These are phyloP conservation scores for Ophiostoma ulmi DNA, from an alignment of 2,329 filamentous ascomycete genomes.

Conservation along the genomic window DNA sequence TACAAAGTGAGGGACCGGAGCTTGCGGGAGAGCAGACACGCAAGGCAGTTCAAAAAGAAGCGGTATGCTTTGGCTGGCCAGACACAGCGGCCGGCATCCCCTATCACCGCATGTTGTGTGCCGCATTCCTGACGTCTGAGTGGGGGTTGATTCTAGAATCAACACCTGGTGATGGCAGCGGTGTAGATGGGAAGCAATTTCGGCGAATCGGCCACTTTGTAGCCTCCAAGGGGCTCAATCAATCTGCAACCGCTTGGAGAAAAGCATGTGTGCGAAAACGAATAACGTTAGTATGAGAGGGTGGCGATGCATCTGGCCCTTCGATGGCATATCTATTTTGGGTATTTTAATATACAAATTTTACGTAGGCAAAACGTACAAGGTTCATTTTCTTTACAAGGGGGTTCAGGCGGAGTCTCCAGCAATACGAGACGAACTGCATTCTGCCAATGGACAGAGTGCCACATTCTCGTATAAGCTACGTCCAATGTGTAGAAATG, in stretches of 20 bases:
- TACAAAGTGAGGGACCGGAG: background rate
- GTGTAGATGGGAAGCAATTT: background rate
- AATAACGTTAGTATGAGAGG: background rate
- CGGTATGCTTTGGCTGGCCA: background rate
- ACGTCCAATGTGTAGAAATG: background rate
- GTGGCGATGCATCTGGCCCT: background rate
- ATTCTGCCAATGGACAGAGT: background rate
- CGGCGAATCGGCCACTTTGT: background rate
- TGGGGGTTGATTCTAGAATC: background rate
- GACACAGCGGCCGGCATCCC: background rate
- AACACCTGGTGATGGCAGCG: background rate
- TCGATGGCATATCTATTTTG: background rate
- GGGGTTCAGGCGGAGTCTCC: background rate
- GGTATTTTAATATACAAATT: background rate
- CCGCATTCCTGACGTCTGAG: background rate
- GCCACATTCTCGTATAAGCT: constrained; percentile 1
- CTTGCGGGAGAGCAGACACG: background rate
- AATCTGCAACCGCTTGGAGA: background rate
- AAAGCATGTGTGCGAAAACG: background rate
- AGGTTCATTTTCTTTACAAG: background rate
- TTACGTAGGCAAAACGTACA: background rate
- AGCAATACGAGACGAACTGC: background rate
- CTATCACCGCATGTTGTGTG: background rate
- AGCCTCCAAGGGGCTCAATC: background rate
- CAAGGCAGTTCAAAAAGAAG: background rate